Evolutionary conservation across 2,329 filamentous ascomycete genomes (phyloP).

Genomic region (Alternaria gaisen): DNA sequence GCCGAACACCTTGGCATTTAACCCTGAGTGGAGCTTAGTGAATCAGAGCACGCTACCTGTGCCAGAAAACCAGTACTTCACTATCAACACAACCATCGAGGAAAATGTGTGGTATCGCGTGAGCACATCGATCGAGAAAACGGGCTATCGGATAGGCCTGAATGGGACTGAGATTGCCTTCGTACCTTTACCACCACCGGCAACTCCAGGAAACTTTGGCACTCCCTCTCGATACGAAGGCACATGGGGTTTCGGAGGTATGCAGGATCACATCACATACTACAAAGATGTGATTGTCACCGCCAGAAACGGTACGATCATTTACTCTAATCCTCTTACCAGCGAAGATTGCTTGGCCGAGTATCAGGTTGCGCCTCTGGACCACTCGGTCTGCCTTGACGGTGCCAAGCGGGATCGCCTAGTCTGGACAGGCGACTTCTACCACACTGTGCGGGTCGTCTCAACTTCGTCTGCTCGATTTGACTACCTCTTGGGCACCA

Average conservation of each 20-base stretch:
- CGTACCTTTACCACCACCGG: no score
- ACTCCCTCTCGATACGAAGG: conserved; percentile 30
- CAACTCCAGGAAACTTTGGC: conserved; percentile 3
- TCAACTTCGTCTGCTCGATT: conserved; percentile 46
- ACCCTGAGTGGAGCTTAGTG: no score
- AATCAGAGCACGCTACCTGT: no score
- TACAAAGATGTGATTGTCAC: conserved; percentile 40
- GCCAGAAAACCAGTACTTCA: no score
- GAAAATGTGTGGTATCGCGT: no score
- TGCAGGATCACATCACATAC: conserved; percentile 52
- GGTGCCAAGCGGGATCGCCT: conserved; percentile 55
- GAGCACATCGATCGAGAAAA: no score
- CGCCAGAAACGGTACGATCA: conserved; percentile 4
- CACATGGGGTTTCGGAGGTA: conserved; percentile 54
- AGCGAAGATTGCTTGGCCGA: conserved; percentile 44
- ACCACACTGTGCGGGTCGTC: conserved; percentile 53
- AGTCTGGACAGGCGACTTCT: conserved; percentile 56
- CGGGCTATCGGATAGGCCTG: no score
- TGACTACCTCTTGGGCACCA: conserved; percentile 49
- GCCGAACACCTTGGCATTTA: no score
- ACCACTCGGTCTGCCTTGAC: conserved; percentile 52
- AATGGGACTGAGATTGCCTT: no score
- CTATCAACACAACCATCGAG: no score
- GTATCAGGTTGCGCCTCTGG: conserved; percentile 49
- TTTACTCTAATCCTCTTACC: conserved; percentile 3